Base-by-base conservation (phyloP, 345 rosid species). In the Passiflora organensis region DNA sequence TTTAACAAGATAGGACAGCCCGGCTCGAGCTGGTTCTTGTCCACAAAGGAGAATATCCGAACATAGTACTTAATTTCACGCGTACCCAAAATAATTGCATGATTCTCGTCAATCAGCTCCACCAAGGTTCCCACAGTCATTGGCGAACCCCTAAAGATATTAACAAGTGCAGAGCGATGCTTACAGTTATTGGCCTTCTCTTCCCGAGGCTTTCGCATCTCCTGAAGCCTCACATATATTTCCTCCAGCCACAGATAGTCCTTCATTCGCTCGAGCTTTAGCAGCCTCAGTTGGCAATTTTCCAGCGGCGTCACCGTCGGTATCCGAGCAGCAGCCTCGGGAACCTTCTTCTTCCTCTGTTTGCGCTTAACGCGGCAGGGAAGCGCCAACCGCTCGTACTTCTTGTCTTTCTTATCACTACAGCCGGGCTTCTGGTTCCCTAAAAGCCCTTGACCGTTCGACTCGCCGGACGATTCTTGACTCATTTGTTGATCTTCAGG, bases 141-240 rank as follows among this genome's bases (percentile, higher is more conserved):
- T 2, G 99, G 96, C 1, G 90, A 80, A 0, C 97, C 95, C 48
- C 99, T 80, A 61, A 94, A 78, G 65, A 89, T 95, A 59, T 94
- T 95, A 23, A 94, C 97, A n/a, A n/a, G n/a, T 64, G 83, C 85
- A 25, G 96, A 89, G 56, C 95, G 78, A 54, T 89, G 97, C 66
- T 86, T 97, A n/a, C n/a, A n/a, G n/a, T n/a, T n/a, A 76, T 93
- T 96, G 6, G 91, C 95, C 71, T 85, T 89, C 80, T 93, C 97
- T 58, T 93, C 97, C 72, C 85, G 96, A 24, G 95, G 99, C 72
- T 93, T 93, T 58, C 89, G 60, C 34, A 91, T 66, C 75, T 89
- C 97, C 70, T 89, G 97, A 55, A 85, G 89, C 58, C 95, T 73
- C 4, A 93, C 99, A 44, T 89, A 89, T 81, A 86, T 97, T 49